phyloP scores from a whole-genome alignment of 139 green algal genomes.

The Yamagishiella unicocca region DNA sequence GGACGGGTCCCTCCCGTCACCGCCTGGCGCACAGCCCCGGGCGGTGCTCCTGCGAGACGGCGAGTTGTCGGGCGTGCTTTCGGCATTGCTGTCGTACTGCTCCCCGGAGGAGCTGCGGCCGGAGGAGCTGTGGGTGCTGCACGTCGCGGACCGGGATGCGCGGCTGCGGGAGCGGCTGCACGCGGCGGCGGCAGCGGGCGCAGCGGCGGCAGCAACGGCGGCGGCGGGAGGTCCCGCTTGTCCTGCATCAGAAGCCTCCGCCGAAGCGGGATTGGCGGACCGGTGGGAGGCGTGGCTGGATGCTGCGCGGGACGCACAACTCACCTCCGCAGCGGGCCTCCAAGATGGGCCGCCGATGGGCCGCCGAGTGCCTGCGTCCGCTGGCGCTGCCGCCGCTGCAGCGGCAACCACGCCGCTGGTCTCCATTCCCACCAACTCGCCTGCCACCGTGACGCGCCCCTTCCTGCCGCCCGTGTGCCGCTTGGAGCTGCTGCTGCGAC shows the following conservation, averaged over 20 bases:
- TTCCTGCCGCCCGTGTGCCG: constrained; percentile 3
- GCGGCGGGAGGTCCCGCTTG: no score
- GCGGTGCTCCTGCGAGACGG: background rate
- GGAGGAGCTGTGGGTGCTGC: constrained; percentile 25
- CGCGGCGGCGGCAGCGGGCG: background rate
- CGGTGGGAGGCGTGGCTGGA: background rate
- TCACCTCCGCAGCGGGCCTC: background rate
- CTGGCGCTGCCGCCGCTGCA: background rate
- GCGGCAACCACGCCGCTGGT: background rate
- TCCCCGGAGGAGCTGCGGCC: background rate
- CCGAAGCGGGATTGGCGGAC: no score
- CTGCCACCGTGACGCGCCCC: background rate
- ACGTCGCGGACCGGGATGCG: constrained; percentile 17
- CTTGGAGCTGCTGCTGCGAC: constrained; percentile 23
- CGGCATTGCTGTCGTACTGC: background rate
- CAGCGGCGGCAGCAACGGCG: no score
- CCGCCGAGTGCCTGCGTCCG: no score
- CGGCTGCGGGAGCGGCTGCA: background rate
- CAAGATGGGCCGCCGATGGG: no score
- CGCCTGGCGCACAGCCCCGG: background rate
- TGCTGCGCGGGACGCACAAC: background rate
- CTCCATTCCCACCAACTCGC: background rate
- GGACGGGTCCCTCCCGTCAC: background rate
- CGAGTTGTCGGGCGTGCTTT: background rate
- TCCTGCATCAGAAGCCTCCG: no score